A percentile compares a stretch with the other conserved stretches of the same genome.
Conservation (phyloP, 1,284 basidiomycete species). For the Agaricales sp. region DNA sequence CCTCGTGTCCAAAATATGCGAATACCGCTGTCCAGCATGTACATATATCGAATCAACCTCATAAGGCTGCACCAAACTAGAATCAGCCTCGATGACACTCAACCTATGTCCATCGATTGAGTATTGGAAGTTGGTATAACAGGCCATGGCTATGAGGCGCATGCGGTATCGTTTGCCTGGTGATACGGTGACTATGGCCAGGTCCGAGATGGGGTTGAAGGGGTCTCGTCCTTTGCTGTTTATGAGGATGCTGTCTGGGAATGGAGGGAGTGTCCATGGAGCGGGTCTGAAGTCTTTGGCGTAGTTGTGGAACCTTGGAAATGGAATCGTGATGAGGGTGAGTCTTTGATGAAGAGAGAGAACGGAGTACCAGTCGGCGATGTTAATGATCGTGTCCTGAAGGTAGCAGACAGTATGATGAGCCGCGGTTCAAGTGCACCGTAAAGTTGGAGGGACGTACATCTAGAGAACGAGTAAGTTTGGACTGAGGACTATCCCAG, state of each 20-base stretch:
- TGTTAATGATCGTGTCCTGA: conserved; percentile 11
- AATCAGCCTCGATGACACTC: conserved; percentile 43
- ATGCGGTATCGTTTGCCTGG: conserved; percentile 12
- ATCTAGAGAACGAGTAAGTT: not conserved
- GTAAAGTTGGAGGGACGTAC: no score
- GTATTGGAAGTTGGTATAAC: conserved; percentile 17
- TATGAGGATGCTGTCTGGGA: conserved; percentile 10
- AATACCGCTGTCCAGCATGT: conserved; percentile 18
- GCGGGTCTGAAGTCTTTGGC: not conserved
- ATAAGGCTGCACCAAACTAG: conserved; percentile 27
- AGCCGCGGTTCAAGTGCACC: no score
- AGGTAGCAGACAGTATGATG: not conserved
- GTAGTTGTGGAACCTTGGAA: not conserved
- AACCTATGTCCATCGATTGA: conserved; percentile 25
- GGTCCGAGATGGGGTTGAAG: conserved; percentile 1
- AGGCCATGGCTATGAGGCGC: conserved; percentile 15
- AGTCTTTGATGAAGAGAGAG: not conserved
- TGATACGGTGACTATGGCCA: conserved; percentile 2
- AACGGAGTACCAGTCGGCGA: conserved; percentile 20
- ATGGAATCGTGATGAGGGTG: conserved; percentile 9
- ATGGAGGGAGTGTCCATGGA: not conserved
- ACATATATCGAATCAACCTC: conserved; percentile 31
- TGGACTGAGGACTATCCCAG: not conserved
- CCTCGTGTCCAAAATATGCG: conserved; percentile 20
- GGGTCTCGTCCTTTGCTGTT: conserved; percentile 14